Percentiles rank a stretch among this genome's conserved stretches.
Conservation (phyloP, 495 filamentous ascomycete genomes). For the Chaetomium tenue region DNA sequence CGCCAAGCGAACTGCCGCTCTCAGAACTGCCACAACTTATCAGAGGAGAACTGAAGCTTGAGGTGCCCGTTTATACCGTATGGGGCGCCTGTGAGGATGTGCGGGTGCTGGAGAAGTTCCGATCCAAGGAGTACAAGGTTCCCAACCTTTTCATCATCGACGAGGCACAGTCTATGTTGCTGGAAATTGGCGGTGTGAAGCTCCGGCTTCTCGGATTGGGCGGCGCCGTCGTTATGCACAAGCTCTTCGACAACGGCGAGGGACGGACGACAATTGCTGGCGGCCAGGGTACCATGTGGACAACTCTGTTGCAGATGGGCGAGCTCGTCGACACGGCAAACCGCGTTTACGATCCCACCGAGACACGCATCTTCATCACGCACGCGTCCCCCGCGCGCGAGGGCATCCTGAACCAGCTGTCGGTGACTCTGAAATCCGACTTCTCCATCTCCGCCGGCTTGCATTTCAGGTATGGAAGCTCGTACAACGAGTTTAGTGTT, state of each 20-base stretch:
- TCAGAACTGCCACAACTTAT: slow-evolving; percentile 94
- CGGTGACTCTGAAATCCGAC: slow-evolving; percentile 95
- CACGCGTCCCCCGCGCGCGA: slow-evolving; percentile 97
- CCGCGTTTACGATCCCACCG: slow-evolving; percentile 95
- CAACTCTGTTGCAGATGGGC: slow-evolving; percentile 95
- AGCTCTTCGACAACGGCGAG: slow-evolving; percentile 98
- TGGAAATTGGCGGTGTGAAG: slow-evolving; percentile 95
- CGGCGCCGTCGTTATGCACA: slow-evolving; percentile 99
- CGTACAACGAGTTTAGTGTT: slow-evolving; percentile 99
- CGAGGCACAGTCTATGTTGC: slow-evolving; percentile 88
- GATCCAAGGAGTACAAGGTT: slow-evolving; percentile 97
- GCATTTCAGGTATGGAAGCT: slow-evolving; percentile 98
- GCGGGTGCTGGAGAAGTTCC: slow-evolving; percentile 94
- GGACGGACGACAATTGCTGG: slow-evolving; percentile 97
- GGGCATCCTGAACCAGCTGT: slow-evolving; percentile 95
- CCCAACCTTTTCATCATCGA: slow-evolving; percentile 97
- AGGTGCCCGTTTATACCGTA: slow-evolving; percentile 96
- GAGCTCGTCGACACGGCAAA: slow-evolving; percentile 97
- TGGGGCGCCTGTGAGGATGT: slow-evolving; percentile 99
- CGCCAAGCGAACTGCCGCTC: slow-evolving; percentile 76
- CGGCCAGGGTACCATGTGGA: slow-evolving; percentile 99
- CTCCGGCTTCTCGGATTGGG: slow-evolving; percentile 90
- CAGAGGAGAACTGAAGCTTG: slow-evolving; percentile 79
- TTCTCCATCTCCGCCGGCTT: slow-evolving; percentile 97
- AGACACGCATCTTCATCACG: slow-evolving; percentile 97